Evolutionary conservation across 73 alveolate species (phyloP).

Genomic region (Uronychia setigera): DNA sequence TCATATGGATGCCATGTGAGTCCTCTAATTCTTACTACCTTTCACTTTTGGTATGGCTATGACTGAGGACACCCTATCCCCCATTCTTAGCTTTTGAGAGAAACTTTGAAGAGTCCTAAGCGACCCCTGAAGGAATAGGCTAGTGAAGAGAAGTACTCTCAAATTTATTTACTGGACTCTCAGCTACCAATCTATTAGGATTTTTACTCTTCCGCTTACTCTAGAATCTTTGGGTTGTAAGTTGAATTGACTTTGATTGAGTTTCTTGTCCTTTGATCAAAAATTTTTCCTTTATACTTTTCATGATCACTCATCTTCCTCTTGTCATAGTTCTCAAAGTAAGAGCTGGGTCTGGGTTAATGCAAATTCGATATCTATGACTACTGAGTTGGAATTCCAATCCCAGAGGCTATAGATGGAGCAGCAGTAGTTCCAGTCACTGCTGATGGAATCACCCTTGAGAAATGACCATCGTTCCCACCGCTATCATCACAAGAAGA

Average conservation of each 20-base stretch:
- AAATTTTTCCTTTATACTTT: neutral
- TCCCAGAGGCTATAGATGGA: too few species aligned
- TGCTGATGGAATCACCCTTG: too few species aligned
- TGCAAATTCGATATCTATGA: too few species aligned
- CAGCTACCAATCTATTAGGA: neutral
- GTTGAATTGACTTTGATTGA: neutral
- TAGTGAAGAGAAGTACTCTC: neutral
- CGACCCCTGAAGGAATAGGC: neutral
- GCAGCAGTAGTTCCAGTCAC: too few species aligned
- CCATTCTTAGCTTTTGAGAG: too few species aligned
- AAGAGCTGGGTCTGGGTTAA: slow-evolving; percentile 1
- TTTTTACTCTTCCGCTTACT: neutral
- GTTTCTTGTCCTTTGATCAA: neutral
- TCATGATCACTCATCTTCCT: neutral
- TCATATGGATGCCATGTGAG: too few species aligned
- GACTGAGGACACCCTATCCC: too few species aligned
- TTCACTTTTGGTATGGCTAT: neutral
- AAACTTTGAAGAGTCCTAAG: neutral
- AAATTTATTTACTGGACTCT: neutral
- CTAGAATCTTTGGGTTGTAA: neutral
- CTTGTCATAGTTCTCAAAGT: neutral
- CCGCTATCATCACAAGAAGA: too few species aligned
- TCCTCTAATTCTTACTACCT: neutral
- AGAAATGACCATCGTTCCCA: too few species aligned
- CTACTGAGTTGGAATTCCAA: too few species aligned